Evolutionary conservation across 331 rosid genomes (phyloP).

Genomic region (Quercus tomentella): DNA sequence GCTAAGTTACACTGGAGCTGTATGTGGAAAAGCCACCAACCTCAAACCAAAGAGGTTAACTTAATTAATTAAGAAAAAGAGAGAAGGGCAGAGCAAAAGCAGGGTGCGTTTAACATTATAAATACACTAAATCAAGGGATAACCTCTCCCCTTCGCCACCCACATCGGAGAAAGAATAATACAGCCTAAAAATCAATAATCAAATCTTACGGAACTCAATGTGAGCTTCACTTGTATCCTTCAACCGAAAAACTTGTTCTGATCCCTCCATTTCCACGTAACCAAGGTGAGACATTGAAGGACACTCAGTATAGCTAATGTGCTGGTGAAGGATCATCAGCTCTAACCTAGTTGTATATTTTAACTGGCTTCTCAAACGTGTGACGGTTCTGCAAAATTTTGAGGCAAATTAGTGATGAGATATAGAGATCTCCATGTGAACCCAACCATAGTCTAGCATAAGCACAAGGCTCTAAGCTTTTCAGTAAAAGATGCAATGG

Average conservation of each 20-base stretch:
- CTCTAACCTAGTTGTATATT: constrained; percentile 56
- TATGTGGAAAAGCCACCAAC: constrained; percentile 23
- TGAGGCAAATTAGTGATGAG: constrained; percentile 5
- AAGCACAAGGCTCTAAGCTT: not conserved
- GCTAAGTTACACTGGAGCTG: constrained; percentile 34
- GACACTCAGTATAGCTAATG: constrained; percentile 15
- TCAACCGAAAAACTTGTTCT: constrained; percentile 16
- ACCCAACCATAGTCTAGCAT: not conserved
- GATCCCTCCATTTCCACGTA: constrained; percentile 16
- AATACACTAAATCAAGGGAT: constrained; percentile 17
- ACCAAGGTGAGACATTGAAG: not conserved
- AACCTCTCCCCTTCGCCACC: constrained; percentile 15
- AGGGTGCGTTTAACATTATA: not conserved
- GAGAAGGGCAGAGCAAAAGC: constrained; percentile 8
- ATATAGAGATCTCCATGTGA: not conserved
- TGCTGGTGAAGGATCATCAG: constrained; percentile 11
- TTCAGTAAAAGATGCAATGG: not conserved
- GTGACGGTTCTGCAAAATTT: constrained; percentile 75
- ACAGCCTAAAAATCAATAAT: constrained; percentile 12
- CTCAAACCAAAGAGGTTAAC: constrained; percentile 19
- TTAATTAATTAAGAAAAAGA: not conserved
- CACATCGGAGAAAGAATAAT: constrained; percentile 11
- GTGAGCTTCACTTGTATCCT: constrained; percentile 21
- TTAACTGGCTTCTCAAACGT: constrained; percentile 76
- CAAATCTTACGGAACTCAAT: constrained; percentile 10